phyloP scores from a whole-genome alignment of 768 basidiomycete genomes.

The Gloeostereum incarnatum region DNA sequence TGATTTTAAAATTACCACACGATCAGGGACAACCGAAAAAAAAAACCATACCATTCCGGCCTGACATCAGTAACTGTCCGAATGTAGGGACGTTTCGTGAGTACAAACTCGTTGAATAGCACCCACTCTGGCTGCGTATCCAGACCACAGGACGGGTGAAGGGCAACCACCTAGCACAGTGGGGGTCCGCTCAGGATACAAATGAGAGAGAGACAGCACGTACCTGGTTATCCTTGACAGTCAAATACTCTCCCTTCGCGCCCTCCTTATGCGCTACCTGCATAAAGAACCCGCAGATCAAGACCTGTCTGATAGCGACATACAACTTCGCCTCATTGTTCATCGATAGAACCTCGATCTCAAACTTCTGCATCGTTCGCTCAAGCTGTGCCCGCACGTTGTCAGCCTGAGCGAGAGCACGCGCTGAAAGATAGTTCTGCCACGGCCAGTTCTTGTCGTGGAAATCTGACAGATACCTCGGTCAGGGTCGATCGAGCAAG shows the following conservation, averaged over 20 bases:
- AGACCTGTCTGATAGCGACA: slow-evolving; percentile 66
- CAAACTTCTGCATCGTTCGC: slow-evolving; percentile 86
- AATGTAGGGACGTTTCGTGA: slow-evolving; percentile 85
- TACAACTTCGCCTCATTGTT: slow-evolving; percentile 65
- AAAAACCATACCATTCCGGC: slow-evolving; percentile 66
- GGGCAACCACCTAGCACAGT: slow-evolving; percentile 42
- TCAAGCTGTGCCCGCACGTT: slow-evolving; percentile 87
- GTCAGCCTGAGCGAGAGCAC: slow-evolving; percentile 83
- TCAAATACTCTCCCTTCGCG: slow-evolving; percentile 80
- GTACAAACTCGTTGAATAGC: slow-evolving; percentile 87
- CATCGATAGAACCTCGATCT: slow-evolving; percentile 65
- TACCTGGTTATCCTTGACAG: slow-evolving; percentile 93
- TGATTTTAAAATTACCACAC: too few species aligned
- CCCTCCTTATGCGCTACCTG: slow-evolving; percentile 94
- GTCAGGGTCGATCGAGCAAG: not conserved
- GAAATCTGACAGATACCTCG: slow-evolving; percentile 36
- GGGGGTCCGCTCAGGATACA: not conserved
- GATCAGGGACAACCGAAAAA: not conserved
- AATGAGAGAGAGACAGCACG: slow-evolving; percentile 10
- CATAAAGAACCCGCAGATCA: slow-evolving; percentile 97
- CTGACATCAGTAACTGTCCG: slow-evolving; percentile 84
- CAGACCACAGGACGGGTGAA: slow-evolving; percentile 85
- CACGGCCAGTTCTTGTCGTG: slow-evolving; percentile 85
- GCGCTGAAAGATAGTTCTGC: slow-evolving; percentile 77
- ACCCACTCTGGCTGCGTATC: slow-evolving; percentile 90